Base-by-base conservation (phyloP, 495 filamentous ascomycete species). In the Aspergillus olivimuriae region DNA sequence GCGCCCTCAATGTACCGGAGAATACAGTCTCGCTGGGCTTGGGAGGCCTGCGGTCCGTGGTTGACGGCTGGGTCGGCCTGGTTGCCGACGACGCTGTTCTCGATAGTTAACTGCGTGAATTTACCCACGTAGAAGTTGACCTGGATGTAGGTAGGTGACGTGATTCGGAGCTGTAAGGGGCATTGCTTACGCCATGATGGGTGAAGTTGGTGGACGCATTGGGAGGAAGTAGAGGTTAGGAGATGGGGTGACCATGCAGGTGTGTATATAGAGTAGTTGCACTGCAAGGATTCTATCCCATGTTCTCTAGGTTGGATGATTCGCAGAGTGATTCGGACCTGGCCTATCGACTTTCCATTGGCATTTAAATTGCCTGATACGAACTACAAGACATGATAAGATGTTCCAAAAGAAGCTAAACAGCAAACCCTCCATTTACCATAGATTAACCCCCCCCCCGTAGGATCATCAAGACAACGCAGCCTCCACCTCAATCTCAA, bases 11-110 rank as follows among this genome's bases (percentile, higher is more conserved):
- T 94, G 70, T 94, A 95, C 48, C 75, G 73, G 87, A 95, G 90
- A 66, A 94, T 86, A 38, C 86, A 79, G 61, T 94, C 86, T 50
- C 80, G 91, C 64, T 94, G 89, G 3, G 87, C 50, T 58, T 92
- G 71, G n/a, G 83, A 88, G 44, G 94, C 85, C 60, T 94, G 89
- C 8, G 89, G 89, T 34, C 89, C 89, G n/a, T 92, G 88, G 84
- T 94, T 92, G 17, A 89, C 94, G 33, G 84, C 74, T 18, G 73
- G 48, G 41, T 74, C 61, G 68, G 91, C 91, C 39, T 88, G 89
- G 62, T 94, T 86, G 41, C 89, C 89, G 34, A 36, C 34, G 50
- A 92, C 82, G 44, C 75, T 69, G 69, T 92, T 92, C 52, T 75
- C 60, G 42, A 63, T 46, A 2, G 87, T 83, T 22, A 86, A 78